Base-by-base conservation (phyloP, 192 early-diverging fungal genomes). In the Podila clonocystis region DNA sequence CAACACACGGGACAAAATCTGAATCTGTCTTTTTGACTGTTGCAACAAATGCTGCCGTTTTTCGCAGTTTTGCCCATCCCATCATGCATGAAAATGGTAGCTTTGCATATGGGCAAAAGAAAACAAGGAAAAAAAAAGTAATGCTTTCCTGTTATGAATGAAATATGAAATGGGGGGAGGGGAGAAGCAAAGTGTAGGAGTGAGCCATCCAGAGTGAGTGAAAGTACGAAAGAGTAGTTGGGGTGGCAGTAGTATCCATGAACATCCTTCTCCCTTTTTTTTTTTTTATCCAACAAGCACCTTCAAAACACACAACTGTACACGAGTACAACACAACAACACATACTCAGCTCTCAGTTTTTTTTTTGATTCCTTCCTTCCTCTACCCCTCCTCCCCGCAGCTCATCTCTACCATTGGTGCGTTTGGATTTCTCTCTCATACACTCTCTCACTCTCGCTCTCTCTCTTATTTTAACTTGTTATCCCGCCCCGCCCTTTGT, bases 361-460 rank as follows among this genome's bases (percentile, higher is more conserved):
- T 38, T 38, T 38, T 38, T 38, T 1, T 45, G 41, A 55, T 26
- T 26, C 55, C 9, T 26, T 28, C 9, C 55, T 19, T 28, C n/a
- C 26, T 58, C 5, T 55, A 9, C 24, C 52, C 55, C 22, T 57
- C 19, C n/a, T 28, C n/a, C 41, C 1, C 41, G 41, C 36, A 65
- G 26, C 48, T n/a, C 64, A 50, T 48, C 29, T 67, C 65, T 55
- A 52, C 30, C 50, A 57, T 52, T 57, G 65, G 49, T 67, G 50
- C 52, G 31, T 57, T 67, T 67, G 19, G 13, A n/a, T 28, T 28
- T 36, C 11, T 50, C 50, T 31, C 50, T 31, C 31, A 7, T 30
- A n/a, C 65, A n/a, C 13, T 30, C 28, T 34, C 50, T 30, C 50
- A 9, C 41, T 41, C 13, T 41, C 41, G 11, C 41, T 20, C 20